Evolutionary conservation across 192 early-diverging fungal species (phyloP).

Genomic region (Lunasporangiospora selenospora): DNA sequence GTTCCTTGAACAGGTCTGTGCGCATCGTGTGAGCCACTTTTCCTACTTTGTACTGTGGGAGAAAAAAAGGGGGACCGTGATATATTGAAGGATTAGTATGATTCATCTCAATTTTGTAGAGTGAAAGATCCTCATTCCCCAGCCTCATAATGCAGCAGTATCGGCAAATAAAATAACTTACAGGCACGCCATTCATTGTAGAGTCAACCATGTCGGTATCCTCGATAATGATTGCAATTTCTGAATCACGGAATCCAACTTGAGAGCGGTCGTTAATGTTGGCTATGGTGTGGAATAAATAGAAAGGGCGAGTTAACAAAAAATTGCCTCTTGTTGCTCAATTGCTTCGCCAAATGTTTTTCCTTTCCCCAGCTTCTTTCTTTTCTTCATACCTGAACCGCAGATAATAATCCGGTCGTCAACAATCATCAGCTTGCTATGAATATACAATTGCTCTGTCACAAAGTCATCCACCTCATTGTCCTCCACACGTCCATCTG

Average conservation of each 20-base stretch:
- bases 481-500: conserved; percentile 12
- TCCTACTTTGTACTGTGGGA: conserved; percentile 68
- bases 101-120: too few relatives aligned
- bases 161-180: conserved; percentile 11
- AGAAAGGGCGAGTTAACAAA: background rate
- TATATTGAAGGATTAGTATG: too few relatives aligned
- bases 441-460: conserved; percentile 86
- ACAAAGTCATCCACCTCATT: conserved; percentile 57
- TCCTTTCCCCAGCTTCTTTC: background rate
- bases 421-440: conserved; percentile 88
- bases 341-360: too few relatives aligned
- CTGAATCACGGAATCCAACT: conserved; percentile 85
- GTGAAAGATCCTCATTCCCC: too few relatives aligned
- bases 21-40: conserved; percentile 78
- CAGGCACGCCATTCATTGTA: conserved; percentile 72
- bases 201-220: conserved; percentile 74
- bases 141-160: too few relatives aligned
- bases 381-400: conserved; percentile 63
- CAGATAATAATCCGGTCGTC: conserved; percentile 85
- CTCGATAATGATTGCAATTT: conserved; percentile 85
- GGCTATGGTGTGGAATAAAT: conserved; percentile 40
- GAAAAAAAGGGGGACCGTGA: background rate
- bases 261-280: conserved; percentile 91
- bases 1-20: conserved; percentile 82
- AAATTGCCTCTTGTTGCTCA: background rate